Conservation (phyloP, 208 protist species). For the Wallacemonas sp. region DNA sequence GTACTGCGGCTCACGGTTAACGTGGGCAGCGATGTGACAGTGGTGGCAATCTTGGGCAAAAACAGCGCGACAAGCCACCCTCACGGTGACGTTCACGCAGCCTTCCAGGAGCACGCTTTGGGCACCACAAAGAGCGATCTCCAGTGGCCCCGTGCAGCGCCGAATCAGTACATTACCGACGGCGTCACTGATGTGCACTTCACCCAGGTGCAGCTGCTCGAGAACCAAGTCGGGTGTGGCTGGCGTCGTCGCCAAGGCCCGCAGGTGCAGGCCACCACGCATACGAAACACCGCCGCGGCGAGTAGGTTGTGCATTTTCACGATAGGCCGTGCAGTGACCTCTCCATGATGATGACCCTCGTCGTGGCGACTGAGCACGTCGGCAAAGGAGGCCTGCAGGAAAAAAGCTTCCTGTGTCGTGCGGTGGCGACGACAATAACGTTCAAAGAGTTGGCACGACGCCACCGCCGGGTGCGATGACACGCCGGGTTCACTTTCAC, state of each 20-base stretch:
- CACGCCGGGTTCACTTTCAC: neutral
- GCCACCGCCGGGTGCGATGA: neutral
- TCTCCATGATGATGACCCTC: neutral
- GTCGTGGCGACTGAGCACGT: neutral
- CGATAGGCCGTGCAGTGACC: neutral
- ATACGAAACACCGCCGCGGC: slow-evolving; percentile 32
- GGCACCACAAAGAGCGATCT: slow-evolving; percentile 64
- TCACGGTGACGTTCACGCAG: slow-evolving; percentile 70
- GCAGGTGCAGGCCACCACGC: slow-evolving; percentile 17
- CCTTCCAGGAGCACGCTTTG: slow-evolving; percentile 49
- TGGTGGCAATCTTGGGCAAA: slow-evolving; percentile 43
- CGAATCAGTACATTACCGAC: slow-evolving; percentile 53
- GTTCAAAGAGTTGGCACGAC: neutral
- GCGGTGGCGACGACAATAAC: slow-evolving; percentile 6
- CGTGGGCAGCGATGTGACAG: slow-evolving; percentile 75
- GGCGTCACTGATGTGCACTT: slow-evolving; percentile 59
- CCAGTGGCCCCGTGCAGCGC: slow-evolving; percentile 61
- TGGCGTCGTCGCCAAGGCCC: neutral
- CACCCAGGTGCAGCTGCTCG: slow-evolving; percentile 46
- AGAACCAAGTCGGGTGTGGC: slow-evolving; percentile 36
- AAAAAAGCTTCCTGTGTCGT: neutral
- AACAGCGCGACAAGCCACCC: slow-evolving; percentile 52
- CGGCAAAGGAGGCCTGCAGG: neutral
- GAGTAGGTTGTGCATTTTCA: slow-evolving; percentile 48
- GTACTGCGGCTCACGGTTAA: slow-evolving; percentile 58